Base-by-base conservation (phyloP, 2,329 filamentous ascomycete genomes). In the Pseudophaeomoniella oleicola region DNA sequence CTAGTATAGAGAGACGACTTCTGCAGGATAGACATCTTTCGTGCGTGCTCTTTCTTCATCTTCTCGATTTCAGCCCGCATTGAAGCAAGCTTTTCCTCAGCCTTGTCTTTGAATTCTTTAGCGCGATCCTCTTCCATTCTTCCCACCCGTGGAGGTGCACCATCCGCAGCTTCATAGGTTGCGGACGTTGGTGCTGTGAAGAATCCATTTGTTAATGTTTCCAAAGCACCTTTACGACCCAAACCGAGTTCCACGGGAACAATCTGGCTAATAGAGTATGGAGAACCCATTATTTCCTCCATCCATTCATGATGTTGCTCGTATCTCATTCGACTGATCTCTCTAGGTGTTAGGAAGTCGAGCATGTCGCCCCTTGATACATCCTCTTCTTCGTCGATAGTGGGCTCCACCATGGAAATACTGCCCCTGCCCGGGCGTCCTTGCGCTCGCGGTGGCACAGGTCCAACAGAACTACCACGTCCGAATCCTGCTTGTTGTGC, bases 271-370 rank as follows among this genome's bases (percentile, higher is more conserved):
- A 88, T 81, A 16, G 81, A 71, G 53, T 94, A 94, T 0, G 87
- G 85, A 1, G 88, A 96, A 1, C 82, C 84, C 37, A 96, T 72
- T 17, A 98, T 78, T 59, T 98, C 88, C 52, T 96, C 90, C 84
- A 98, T 94, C 90, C 88, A 96, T 56, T 94, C 85, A 50, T 98
- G 88, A 50, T 98, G 92, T 53, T 94, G 86, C 54, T 80, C 80
- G 56, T 94, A 98, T 38, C 90, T 75, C 44, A 77, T 75, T 41
- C 84, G 67, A 47, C 86, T 93, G 42, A 98, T 81, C 44, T 98
- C 90, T 31, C 87, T 74, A 3, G 87, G 87, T 0, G 85, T 88
- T 43, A 94, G 66, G 44, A 85, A 75, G 53, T 98, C 90, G 50
- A 98, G 84, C 54, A 87, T 71, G 55, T 98, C 90, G 17, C 86